Evolutionary conservation across 352 stramenopile species (phyloP), one percentile per base, ranked within the genome.

Genomic region (Pythium rishiriense): DNA sequence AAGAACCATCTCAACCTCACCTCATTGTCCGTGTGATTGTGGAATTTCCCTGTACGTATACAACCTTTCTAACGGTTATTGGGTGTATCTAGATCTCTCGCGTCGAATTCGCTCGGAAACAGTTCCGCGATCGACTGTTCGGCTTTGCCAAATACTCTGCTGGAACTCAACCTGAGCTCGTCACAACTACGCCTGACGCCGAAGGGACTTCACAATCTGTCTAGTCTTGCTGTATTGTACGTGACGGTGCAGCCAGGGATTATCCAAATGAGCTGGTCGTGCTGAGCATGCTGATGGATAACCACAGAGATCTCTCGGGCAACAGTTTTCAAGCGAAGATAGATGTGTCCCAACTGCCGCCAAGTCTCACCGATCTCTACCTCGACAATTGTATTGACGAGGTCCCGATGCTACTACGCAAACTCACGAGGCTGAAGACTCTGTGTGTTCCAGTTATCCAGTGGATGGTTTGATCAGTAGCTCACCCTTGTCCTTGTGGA

Each of bases 311-410:
- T 9, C 28, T 61, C 2, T 61, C 53, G 19, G 53, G 41, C 10
- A 61, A 61, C 28, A 19, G 3, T 15, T 52, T 61, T 21, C 15
- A 42, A 3, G 19, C 9, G 17, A 19, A 5, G 10, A 19, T 61
- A 9, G 26, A 61, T 25, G 39, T n/a, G 3, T 41, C 26, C 4
- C 28, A 14, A 21, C 8, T 61, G 5, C 26, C 53, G 10, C 17
- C 53, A 4, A 43, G 9, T 26, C 39, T 61, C 41, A 51, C 11
- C 4, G 31, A 26, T 19, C 39, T 61, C 3, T 7, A 29, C 17
- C 53, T 61, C 39, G 41, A 61, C n/a, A 39, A 51, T 21, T 61
- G 53, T 28, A 39, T n/a, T 8, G 24, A 15, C 3, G 14, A 31
- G n/a, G 17, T 17, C 12, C 53, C 53, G 14, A 29, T 5, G 6